Evolutionary conservation across 768 basidiomycete genomes (phyloP), one percentile per base, ranked within the genome.

Genomic region (Boletus huronensis): DNA sequence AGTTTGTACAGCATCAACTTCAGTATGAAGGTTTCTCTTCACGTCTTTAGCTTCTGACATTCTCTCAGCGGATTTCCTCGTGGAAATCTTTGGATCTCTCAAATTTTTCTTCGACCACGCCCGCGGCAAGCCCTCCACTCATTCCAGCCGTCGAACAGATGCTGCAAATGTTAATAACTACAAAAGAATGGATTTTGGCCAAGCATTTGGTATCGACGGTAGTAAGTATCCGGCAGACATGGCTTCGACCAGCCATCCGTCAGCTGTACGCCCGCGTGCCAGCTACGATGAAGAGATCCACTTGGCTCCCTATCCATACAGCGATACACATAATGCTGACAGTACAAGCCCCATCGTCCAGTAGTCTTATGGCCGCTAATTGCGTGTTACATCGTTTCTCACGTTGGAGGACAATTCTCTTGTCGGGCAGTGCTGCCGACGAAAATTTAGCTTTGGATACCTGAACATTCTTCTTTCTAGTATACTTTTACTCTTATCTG

Each of bases 21-120:
- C 50, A 55, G 79, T 81, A 64, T 49, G 79, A 55, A 40, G 21
- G 13, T 19, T 31, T 41, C 7, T 38, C 41, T 31, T 47, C 26
- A 26, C 17, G n/a, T 39, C 1, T 54, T 34, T 25, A 50, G 14
- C 14, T 46, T 47, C 55, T 63, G 34, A 64, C 51, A 17, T 42
- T 5, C 49, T 41, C 42, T 32, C 51, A 87, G 85, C 72, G 57
- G 90, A 93, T 64, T 90, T 92, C 62, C 59, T 67, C 1, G 42
- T 71, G 45, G 92, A 94, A 70, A 90, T 92, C 19, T 64, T 65
- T 29, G 68, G 73, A 53, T 89, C 88, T 3, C 54, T 88, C 55
- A 75, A 72, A 51, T 92, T 81, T 73, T 90, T 85, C 72, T 59
- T 79, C 52, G 72, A 74, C 61, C 75, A 67, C 58, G 11, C 52